phyloP scores from a whole-genome alignment of 2,329 filamentous ascomycete species.

The Penicillium rolfsii region DNA sequence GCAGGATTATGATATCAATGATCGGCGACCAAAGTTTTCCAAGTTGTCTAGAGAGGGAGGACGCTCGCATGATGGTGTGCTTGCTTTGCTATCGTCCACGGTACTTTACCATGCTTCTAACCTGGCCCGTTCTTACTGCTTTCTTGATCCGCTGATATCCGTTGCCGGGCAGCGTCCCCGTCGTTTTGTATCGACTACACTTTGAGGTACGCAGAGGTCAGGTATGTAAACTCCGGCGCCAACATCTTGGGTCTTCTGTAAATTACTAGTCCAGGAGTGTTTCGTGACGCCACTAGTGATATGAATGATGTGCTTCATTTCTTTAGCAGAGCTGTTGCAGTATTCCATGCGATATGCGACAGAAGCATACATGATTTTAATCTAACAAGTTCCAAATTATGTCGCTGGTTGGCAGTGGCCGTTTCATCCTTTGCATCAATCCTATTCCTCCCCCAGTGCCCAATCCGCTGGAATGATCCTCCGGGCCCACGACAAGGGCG shows the following conservation, averaged over 20 bases:
- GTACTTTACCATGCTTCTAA: conserved; percentile 19
- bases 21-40: conserved; percentile 3
- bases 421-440: background rate
- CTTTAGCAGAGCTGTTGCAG: background rate
- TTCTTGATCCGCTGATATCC: background rate
- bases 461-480: background rate
- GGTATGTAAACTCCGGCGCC: background rate
- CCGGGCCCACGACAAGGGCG: background rate
- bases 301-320: conserved; percentile 27
- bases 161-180: background rate
- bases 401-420: background rate
- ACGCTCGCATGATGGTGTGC: conserved; percentile 19
- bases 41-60: background rate
- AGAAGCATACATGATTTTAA: background rate
- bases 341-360: background rate
- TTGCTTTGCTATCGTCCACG: conserved; percentile 18
- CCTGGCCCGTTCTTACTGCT: background rate
- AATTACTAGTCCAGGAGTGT: background rate
- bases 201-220: background rate
- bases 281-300: conserved; percentile 22
- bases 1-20: conserved; percentile 22
- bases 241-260: background rate
- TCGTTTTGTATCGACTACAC: background rate
- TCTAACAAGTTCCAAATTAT: background rate
- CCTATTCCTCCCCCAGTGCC: background rate